Evolutionary conservation across 495 filamentous ascomycete species (phyloP), one percentile per base, ranked within the genome.

Genomic region (Aspergillus nidulans): DNA sequence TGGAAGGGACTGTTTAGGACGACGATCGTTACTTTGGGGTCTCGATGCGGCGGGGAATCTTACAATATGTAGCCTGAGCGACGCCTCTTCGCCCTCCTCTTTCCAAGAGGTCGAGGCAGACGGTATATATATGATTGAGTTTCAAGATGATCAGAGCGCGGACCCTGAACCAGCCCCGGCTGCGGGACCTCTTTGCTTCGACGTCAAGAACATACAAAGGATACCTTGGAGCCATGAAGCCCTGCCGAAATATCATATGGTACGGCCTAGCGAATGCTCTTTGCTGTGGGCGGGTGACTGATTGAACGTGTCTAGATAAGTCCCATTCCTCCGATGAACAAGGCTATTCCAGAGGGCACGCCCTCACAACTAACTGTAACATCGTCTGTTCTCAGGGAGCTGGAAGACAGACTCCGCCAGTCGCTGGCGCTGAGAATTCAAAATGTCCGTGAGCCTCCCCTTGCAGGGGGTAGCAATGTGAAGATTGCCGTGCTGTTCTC

Each of bases 401-500:
- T 96, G 6, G 75, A 79, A 52, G 52, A 80, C 13, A 76, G 76
- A 44, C 79, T 96, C 8, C 69, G 69, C 21, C 74, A 83, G 53
- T 90, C 90, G 1, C 71, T 96, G 2, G 67, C 71, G 44, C 60
- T 85, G 10, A 80, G 91, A 18, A 78, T 91, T 15, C 69, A 83
- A 13, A 75, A 87, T 49, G 81, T 95, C n/a, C 88, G 87, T 4
- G 60, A 73, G 36, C 85, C 81, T 4, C 74, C 72, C 36, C 26
- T 54, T 36, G 56, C 51, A 43, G 53, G 66, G 58, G 67, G 68
- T 66, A 41, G 55, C 49, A 66, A 73, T 67, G 59, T 71, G 6
- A 84, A 82, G 49, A 61, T 96, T 25, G 91, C 91, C 0, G 80
- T 99, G 2, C 77, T 99, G 0, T 99, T 97, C 69, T 97, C 92